phyloP scores from a whole-genome alignment of 805 yeast genomes.

The Ogataea nakhonphanomensis region DNA sequence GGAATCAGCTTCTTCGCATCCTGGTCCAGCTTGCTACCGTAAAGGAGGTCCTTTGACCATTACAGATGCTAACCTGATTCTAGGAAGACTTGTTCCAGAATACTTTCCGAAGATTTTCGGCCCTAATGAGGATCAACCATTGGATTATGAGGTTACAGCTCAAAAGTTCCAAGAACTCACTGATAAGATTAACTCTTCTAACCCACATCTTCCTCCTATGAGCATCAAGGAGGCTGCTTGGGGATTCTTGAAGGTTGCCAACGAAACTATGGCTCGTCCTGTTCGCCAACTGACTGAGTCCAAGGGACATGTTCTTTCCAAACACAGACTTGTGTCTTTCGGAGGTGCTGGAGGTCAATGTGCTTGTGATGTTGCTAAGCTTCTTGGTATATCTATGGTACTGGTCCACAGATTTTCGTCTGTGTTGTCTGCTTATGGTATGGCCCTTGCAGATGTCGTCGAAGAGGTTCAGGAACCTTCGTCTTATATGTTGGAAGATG shows the following conservation, averaged over 20 bases:
- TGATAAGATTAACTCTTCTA: slow-evolving; percentile 49
- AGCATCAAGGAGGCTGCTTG: slow-evolving; percentile 68
- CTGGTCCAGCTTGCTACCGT: slow-evolving; percentile 83
- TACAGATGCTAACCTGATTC: slow-evolving; percentile 74
- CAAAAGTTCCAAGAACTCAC: slow-evolving; percentile 53
- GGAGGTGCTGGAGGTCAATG: slow-evolving; percentile 97
- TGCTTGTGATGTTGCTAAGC: slow-evolving; percentile 71
- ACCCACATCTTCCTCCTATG: slow-evolving; percentile 38
- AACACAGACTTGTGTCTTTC: slow-evolving; percentile 74
- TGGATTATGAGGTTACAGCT: slow-evolving; percentile 55
- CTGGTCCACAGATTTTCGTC: slow-evolving; percentile 80
- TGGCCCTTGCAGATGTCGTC: slow-evolving; percentile 81
- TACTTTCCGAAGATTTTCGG: slow-evolving; percentile 80
- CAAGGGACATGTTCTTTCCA: slow-evolving; percentile 63
- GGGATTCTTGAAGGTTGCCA: slow-evolving; percentile 81
- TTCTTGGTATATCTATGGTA: slow-evolving; percentile 64
- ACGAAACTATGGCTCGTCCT: slow-evolving; percentile 89
- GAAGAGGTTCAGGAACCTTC: slow-evolving; percentile 77
- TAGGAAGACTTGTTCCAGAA: slow-evolving; percentile 68
- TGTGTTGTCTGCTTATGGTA: slow-evolving; percentile 83
- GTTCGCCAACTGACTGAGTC: slow-evolving; percentile 82
- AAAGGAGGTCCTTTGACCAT: slow-evolving; percentile 82
- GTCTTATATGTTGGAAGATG: slow-evolving; percentile 39
- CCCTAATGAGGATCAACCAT: slow-evolving; percentile 64
- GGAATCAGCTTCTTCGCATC: slow-evolving; percentile 79